phyloP scores from a whole-genome alignment of 345 rosid genomes.

The Arabis alpina region DNA sequence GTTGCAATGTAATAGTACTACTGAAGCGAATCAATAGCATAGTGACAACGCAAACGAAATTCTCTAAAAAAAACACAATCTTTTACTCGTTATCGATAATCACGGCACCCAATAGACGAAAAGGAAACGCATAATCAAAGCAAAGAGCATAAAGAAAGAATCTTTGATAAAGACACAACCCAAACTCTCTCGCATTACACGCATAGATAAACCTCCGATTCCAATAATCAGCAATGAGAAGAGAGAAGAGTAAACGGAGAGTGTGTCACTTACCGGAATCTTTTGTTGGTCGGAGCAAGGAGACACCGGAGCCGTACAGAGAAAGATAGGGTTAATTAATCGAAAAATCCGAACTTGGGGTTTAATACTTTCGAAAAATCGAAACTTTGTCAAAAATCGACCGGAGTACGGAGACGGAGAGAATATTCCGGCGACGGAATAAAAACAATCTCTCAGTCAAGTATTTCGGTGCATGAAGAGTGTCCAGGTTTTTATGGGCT shows the following conservation, averaged over 20 bases:
- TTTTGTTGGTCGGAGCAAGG: constrained; percentile 3
- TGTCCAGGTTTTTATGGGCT: neutral
- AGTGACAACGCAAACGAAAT: constrained; percentile 9
- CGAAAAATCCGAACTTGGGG: neutral
- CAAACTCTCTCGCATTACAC: constrained; percentile 30
- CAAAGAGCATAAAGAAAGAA: constrained; percentile 4
- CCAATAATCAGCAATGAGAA: constrained; percentile 20
- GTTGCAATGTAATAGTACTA: neutral
- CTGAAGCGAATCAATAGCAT: constrained; percentile 26
- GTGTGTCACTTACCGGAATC: neutral
- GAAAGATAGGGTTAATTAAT: constrained; percentile 13
- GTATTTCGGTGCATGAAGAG: constrained; percentile 34
- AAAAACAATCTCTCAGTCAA: neutral
- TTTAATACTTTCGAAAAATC: too few species aligned
- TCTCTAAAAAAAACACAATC: neutral
- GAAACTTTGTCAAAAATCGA: constrained; percentile 11
- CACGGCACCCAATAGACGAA: constrained; percentile 9
- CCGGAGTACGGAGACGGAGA: constrained; percentile 16
- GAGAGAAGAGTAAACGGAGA: constrained; percentile 16
- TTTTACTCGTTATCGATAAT: constrained; percentile 2
- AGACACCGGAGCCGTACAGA: constrained; percentile 19
- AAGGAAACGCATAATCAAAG: constrained; percentile 20
- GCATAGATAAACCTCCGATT: neutral
- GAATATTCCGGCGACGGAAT: constrained; percentile 16
- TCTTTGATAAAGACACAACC: neutral